Evolutionary conservation across 2,329 filamentous ascomycete genomes (phyloP), one percentile per base, ranked within the genome.

Genomic region (Purpureocillium takamizusanense): DNA sequence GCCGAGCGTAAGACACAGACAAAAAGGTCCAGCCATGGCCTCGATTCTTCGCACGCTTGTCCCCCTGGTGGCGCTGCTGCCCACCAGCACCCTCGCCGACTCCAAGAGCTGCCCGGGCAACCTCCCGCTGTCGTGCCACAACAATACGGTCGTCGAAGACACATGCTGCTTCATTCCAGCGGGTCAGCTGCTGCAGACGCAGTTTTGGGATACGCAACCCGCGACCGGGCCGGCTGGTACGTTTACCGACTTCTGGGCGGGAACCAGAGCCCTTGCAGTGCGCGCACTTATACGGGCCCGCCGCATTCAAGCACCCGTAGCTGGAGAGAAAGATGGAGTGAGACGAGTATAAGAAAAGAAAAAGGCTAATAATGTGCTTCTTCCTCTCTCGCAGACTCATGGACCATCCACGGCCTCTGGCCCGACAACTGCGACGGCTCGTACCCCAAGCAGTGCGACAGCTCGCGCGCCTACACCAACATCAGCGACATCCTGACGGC

Each of bases 131-230:
- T 82, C 77, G 52, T 86, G 81, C 55, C 73, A 79, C 46, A 79
- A 79, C 51, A 72, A 69, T 7, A 75, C 75, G 2, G 60, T 63
- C 15, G 70, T 75, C 13, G 59, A 68, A 37, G 69, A 86, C 52
- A 72, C 78, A 7, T 88, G 83, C 64, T 88, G 83, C 63, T 83
- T 86, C 65, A 68, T 75, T 17, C 81, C 83, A 0, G 76, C 81
- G 5, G 83, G 83, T 7, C 74, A 83, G 48, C 62, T 87, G 35
- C 67, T 87, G 5, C 75, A 78, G 59, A 87, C 83, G 3, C 83
- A 87, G 51, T 87, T 88, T 61, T 88, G 83, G 83, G 82, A 87
- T 53, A 73, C 75, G 1, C 55, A 72, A 42, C 81, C 81, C 2
- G 63, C 70, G 1, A 72, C 76, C 4, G 82, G 84, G 0, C 82